These are phyloP conservation scores for Massariosphaeria phaeospora DNA, from an alignment of 495 filamentous ascomycete genomes.

Conservation along the genomic window DNA sequence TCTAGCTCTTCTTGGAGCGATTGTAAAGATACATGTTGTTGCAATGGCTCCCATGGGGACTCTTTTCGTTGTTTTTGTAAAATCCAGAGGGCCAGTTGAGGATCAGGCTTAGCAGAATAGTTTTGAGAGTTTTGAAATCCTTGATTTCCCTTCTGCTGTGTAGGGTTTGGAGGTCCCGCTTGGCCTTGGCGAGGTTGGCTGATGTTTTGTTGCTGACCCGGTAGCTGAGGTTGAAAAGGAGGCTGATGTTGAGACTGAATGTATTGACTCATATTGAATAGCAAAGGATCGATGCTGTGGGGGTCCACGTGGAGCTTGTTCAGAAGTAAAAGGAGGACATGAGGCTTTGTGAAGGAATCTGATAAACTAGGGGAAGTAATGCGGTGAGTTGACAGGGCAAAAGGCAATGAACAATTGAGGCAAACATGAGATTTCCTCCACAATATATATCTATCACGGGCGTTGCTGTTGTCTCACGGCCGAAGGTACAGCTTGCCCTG, in stretches of 20 bases:
- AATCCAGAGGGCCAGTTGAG: slow-evolving; percentile 5
- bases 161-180: background rate
- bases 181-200: slow-evolving; percentile 9
- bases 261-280: background rate
- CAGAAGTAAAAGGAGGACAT: background rate
- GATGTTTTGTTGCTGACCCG: background rate
- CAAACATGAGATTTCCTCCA: too few species aligned
- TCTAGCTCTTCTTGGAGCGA: background rate
- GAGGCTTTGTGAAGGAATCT: background rate
- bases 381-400: too few species aligned
- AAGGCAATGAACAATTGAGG: too few species aligned
- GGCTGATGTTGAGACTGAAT: background rate
- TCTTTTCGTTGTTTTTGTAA: background rate
- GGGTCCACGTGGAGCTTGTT: background rate
- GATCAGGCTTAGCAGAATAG: slow-evolving; percentile 1
- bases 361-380: too few species aligned
- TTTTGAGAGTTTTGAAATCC: background rate
- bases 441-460: too few species aligned
- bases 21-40: slow-evolving; percentile 2
- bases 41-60: slow-evolving; percentile 4
- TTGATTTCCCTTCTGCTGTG: slow-evolving; percentile 6
- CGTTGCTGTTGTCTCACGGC: too few species aligned
- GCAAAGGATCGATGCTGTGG: background rate
- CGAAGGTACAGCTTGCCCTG: too few species aligned
- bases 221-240: background rate